phyloP scores from a whole-genome alignment of 352 stramenopile genomes.

The Globisporangium polare region DNA sequence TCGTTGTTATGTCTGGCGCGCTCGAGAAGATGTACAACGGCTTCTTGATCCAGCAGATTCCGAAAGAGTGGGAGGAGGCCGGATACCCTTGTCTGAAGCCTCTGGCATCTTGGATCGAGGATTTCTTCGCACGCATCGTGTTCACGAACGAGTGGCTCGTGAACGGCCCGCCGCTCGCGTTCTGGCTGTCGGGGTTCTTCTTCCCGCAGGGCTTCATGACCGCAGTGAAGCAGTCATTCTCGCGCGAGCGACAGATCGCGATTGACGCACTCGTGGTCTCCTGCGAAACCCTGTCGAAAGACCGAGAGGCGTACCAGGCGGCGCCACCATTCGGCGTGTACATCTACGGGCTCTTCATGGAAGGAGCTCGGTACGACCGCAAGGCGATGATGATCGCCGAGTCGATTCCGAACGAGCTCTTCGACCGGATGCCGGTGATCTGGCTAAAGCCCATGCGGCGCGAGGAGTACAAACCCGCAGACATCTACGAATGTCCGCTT shows the following conservation, averaged over 20 bases:
- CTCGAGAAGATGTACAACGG: constrained; percentile 92
- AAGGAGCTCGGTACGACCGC: constrained; percentile 89
- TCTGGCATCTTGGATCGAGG: constrained; percentile 89
- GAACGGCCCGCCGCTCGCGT: constrained; percentile 73
- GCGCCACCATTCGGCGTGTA: constrained; percentile 87
- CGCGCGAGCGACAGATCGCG: constrained; percentile 86
- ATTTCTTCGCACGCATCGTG: constrained; percentile 87
- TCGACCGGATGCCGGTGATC: constrained; percentile 90
- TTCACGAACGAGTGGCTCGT: constrained; percentile 85
- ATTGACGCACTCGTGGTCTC: constrained; percentile 90
- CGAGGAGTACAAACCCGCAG: constrained; percentile 65
- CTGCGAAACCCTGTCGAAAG: constrained; percentile 72
- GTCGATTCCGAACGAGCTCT: constrained; percentile 86
- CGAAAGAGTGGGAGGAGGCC: constrained; percentile 83
- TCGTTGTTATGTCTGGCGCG: constrained; percentile 88
- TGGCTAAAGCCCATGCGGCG: constrained; percentile 85
- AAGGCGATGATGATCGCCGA: constrained; percentile 76
- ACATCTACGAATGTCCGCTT: constrained; percentile 89
- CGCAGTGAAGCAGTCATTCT: constrained; percentile 91
- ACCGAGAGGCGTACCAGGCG: constrained; percentile 62
- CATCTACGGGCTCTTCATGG: constrained; percentile 94
- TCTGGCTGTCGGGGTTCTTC: constrained; percentile 94
- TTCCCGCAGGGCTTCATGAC: constrained; percentile 96
- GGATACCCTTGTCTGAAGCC: constrained; percentile 92
- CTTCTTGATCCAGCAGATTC: constrained; percentile 89